These are phyloP conservation scores for Dipteronia dyeriana DNA, from an alignment of 345 rosid species.

Conservation along the genomic window DNA sequence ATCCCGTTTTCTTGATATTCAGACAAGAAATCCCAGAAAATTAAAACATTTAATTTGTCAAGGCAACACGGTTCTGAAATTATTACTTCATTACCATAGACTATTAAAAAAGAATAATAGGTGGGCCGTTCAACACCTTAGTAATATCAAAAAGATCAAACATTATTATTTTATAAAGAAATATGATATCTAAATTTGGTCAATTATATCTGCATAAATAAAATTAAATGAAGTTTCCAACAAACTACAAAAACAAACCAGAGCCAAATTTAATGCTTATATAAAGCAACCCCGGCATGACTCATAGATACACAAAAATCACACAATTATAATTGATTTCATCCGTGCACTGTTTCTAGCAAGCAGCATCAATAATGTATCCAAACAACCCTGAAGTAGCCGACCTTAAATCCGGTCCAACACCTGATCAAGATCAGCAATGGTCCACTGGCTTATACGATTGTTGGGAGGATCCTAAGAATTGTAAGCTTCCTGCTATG, in stretches of 20 bases:
- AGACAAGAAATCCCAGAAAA: neutral
- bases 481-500: slow-evolving; percentile 40
- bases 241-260: neutral
- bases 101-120: neutral
- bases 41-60: neutral
- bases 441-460: slow-evolving; percentile 63
- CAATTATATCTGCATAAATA: neutral
- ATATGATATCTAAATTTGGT: neutral
- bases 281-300: neutral
- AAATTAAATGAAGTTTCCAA: slow-evolving; percentile 3
- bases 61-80: neutral
- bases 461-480: slow-evolving; percentile 49
- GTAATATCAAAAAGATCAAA: neutral
- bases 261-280: neutral
- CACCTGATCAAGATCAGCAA: slow-evolving; percentile 35
- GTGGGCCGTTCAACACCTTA: neutral
- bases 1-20: neutral
- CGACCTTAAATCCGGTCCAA: neutral
- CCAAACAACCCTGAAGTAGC: neutral
- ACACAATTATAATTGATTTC: neutral
- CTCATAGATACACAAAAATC: neutral
- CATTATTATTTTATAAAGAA: neutral
- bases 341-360: neutral
- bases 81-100: neutral
- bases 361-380: neutral